These are phyloP conservation scores for Striga asiatica DNA, from an alignment of 257 asterid genomes.

Conservation along the genomic window DNA sequence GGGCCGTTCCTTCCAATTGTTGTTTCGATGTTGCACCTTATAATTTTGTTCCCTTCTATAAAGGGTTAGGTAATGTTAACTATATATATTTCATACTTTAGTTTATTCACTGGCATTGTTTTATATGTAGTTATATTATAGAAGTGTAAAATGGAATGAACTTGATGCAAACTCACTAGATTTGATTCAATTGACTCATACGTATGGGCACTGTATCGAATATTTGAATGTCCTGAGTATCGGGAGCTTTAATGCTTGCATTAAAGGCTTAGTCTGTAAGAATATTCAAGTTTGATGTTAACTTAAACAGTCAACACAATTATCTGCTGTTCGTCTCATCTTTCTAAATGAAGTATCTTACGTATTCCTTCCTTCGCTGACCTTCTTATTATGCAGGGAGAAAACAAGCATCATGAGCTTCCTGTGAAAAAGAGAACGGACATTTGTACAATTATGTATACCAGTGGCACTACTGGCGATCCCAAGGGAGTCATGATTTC, in stretches of 20 bases:
- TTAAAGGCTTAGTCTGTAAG: neutral
- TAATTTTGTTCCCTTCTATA: too few relatives aligned
- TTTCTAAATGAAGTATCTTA: conserved; percentile 4
- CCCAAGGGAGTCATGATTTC: conserved; percentile 98
- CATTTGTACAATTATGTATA: conserved; percentile 94
- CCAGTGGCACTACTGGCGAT: conserved; percentile 98
- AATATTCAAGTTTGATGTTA: neutral
- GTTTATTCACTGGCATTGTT: too few relatives aligned
- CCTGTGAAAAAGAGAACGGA: conserved; percentile 72
- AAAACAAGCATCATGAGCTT: conserved; percentile 52
- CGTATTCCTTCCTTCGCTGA: conserved; percentile 10
- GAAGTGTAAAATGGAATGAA: too few relatives aligned
- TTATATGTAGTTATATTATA: too few relatives aligned
- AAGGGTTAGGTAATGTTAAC: too few relatives aligned
- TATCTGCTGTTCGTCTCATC: conserved; percentile 8
- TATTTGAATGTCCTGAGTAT: neutral
- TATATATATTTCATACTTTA: too few relatives aligned
- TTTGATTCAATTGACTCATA: too few relatives aligned
- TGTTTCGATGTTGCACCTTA: too few relatives aligned
- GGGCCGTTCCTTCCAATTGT: too few relatives aligned
- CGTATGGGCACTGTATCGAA: too few relatives aligned
- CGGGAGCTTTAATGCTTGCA: neutral
- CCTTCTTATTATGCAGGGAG: conserved; percentile 55
- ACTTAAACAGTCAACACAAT: neutral
- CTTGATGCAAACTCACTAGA: too few relatives aligned